Evolutionary conservation across 2,329 filamentous ascomycete genomes (phyloP), one percentile per base, ranked within the genome.

Genomic region (Chalaropsis thielavioides): DNA sequence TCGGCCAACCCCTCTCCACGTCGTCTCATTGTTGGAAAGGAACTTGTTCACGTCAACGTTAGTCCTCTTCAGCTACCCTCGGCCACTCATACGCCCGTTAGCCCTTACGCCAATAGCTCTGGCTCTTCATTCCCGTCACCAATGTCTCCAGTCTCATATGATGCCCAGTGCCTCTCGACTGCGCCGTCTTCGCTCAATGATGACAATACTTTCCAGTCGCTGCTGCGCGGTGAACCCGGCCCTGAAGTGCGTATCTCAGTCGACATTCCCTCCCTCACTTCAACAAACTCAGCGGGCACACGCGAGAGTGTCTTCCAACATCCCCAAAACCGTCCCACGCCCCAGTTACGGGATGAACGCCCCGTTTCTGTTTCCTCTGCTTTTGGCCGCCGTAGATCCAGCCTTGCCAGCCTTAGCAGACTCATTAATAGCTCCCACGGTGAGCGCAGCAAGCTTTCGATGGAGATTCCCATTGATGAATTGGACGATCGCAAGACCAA

Each of bases 241-340:
- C 88, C 87, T 0, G 87, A 90, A 70, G 76, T 84, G 6, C 83
- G 88, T 59, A 81, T 87, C 43, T 92, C 88, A 0, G 79, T 85
- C 40, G 88, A 89, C 69, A 84, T 89, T 15, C 87, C 88, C 2
- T 91, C 88, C 1, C 75, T 81, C 68, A 89, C 87, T 1, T 90
- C 87, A 71, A 90, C 86, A 71, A 85, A 87, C 69, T 91, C 89
- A 10, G 90, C 87, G 10, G 89, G 87, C 82, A 87, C 86, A 6
- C 81, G 84, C 58, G 85, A 89, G 69, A 88, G 87, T 70, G 77
- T 77, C 43, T 79, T 80, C 56, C 69, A 73, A 0, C 70, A 77
- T 38, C 40, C 56, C 58, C 63, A 66, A 74, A 71, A 65, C 70
- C 67, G 69, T 73, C 67, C 70, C 75, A 73, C 74, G 73, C 70